Evolutionary conservation across 805 yeast species (phyloP).

Genomic region (Wickerhamiella vanderwaltii): DNA sequence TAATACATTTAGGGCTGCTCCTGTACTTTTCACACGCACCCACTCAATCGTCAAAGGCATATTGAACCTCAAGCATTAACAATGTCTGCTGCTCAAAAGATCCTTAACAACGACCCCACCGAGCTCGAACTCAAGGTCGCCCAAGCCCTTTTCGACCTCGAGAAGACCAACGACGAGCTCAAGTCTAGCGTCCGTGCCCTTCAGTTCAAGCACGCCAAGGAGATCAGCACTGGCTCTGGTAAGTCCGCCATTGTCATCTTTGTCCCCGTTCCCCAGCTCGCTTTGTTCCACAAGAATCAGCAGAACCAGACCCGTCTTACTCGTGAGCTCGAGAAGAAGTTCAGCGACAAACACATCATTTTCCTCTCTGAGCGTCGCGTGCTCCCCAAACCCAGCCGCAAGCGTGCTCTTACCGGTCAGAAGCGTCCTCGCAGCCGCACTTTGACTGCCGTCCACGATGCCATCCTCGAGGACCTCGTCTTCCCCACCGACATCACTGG

Average conservation of each 20-base stretch:
- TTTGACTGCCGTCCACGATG: conserved; percentile 96
- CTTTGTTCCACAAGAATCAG: conserved; percentile 93
- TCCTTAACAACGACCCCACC: conserved; percentile 87
- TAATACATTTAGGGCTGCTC: too few species aligned
- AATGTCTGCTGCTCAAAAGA: conserved; percentile 98
- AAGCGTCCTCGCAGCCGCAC: conserved; percentile 99
- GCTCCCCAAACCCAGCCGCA: conserved; percentile 96
- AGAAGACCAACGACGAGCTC: conserved; percentile 83
- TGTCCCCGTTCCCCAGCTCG: conserved; percentile 92
- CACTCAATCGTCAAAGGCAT: too few species aligned
- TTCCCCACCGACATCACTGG: conserved; percentile 99
- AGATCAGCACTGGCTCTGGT: conserved; percentile 96
- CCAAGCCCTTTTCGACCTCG: conserved; percentile 95
- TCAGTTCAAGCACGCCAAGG: conserved; percentile 97
- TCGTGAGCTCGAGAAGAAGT: conserved; percentile 99
- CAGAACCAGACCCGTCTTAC: conserved; percentile 85
- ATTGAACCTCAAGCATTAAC: too few species aligned
- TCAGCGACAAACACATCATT: conserved; percentile 99
- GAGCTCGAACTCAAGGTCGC: conserved; percentile 99
- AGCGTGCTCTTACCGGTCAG: conserved; percentile 74
- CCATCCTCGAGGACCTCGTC: conserved; percentile 95
- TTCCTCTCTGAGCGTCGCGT: conserved; percentile 99
- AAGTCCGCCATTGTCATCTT: conserved; percentile 97
- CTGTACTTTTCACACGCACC: too few species aligned
- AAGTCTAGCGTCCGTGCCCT: conserved; percentile 97